Conservation (phyloP, 768 basidiomycete species). For the Leccinellum rugosiceps region DNA sequence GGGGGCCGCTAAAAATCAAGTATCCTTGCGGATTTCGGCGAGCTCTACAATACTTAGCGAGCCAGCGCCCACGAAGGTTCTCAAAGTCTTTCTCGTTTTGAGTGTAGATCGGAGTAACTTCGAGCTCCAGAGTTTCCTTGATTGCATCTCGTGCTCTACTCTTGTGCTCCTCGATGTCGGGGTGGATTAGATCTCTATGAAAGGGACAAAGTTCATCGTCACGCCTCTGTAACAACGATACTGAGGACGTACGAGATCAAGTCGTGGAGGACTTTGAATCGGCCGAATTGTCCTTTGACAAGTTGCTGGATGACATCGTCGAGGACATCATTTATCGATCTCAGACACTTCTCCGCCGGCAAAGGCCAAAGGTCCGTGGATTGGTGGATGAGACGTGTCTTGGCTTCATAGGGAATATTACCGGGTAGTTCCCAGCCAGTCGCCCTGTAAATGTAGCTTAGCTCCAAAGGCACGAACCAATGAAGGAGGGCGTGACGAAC, state of each 20-base stretch:
- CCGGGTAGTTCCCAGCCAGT: conserved; percentile 43
- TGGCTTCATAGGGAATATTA: conserved; percentile 41
- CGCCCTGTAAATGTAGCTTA: conserved; percentile 26
- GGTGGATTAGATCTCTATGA: conserved; percentile 26
- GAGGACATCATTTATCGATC: conserved; percentile 30
- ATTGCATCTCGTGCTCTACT: conserved; percentile 25
- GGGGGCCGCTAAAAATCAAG: background rate
- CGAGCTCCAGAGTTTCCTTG: conserved; percentile 35
- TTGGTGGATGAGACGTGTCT: conserved; percentile 32
- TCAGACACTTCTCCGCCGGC: conserved; percentile 36
- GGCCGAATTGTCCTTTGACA: conserved; percentile 37
- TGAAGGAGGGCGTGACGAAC: conserved; percentile 21
- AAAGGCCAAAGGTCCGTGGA: conserved; percentile 36
- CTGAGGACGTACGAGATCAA: conserved; percentile 34
- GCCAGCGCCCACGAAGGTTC: conserved; percentile 24
- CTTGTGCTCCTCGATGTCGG: conserved; percentile 30
- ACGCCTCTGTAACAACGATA: background rate
- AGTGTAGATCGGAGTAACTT: conserved; percentile 39
- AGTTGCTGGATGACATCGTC: conserved; percentile 27
- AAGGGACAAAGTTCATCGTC: background rate
- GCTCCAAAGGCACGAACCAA: background rate
- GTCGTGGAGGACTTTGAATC: conserved; percentile 35
- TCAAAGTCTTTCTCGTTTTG: conserved; percentile 28
- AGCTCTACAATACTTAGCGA: conserved; percentile 19
- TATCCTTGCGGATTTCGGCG: background rate